These are phyloP conservation scores for Endotrypanum monterogeii DNA, from an alignment of 208 protist genomes.

Conservation along the genomic window DNA sequence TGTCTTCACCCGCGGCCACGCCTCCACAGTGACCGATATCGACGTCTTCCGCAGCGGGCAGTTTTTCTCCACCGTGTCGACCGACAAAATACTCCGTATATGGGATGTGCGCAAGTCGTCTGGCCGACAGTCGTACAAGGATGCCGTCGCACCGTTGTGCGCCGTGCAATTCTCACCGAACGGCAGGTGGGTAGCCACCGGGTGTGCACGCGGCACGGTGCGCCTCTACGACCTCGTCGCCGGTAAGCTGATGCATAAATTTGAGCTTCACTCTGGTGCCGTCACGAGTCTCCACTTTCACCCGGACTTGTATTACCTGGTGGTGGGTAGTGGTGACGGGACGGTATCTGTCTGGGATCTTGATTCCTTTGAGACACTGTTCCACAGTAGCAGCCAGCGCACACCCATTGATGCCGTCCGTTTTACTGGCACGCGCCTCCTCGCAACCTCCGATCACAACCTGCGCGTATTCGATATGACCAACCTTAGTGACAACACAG, in stretches of 20 bases:
- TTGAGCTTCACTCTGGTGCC: constrained; percentile 61
- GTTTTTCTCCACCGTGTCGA: constrained; percentile 73
- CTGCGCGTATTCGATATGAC: constrained; percentile 59
- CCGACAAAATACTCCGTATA: constrained; percentile 75
- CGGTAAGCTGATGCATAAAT: constrained; percentile 44
- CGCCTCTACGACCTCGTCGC: constrained; percentile 74
- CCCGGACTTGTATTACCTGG: constrained; percentile 68
- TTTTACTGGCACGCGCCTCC: constrained; percentile 64
- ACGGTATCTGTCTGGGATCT: constrained; percentile 77
- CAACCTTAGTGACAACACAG: constrained; percentile 42
- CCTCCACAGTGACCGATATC: constrained; percentile 61
- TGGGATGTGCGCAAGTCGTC: constrained; percentile 86
- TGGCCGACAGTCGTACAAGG: constrained; percentile 75
- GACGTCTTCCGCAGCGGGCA: constrained; percentile 65
- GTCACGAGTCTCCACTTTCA: constrained; percentile 86
- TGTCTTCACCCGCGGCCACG: constrained; percentile 65
- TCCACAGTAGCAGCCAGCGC: constrained; percentile 50
- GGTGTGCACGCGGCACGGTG: constrained; percentile 69
- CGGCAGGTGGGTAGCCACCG: constrained; percentile 68
- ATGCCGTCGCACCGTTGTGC: constrained; percentile 54
- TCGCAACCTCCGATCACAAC: constrained; percentile 58
- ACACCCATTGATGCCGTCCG: constrained; percentile 66
- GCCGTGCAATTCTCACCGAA: constrained; percentile 76
- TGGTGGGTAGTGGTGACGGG: constrained; percentile 74
- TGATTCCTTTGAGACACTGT: constrained; percentile 56